A percentile compares a stretch with the other conserved stretches of the same genome.
These are phyloP conservation scores for Saccharum spontaneum DNA, from an alignment of 176 grass and related monocot species.

Conservation along the genomic window DNA sequence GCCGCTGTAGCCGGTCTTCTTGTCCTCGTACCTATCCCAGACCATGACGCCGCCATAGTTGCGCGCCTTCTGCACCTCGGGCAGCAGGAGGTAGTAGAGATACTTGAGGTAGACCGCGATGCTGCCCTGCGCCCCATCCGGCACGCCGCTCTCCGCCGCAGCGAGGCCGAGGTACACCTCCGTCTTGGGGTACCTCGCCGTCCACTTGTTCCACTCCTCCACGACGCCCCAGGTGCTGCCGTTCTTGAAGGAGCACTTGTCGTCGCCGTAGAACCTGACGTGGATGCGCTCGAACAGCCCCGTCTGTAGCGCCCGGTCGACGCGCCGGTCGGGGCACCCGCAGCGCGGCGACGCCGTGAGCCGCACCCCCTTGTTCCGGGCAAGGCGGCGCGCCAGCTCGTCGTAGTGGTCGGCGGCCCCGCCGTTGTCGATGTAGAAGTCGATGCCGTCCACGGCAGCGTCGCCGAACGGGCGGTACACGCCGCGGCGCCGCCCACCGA, in stretches of 20 bases:
- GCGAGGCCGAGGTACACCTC: background rate
- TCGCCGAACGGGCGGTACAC: conserved; percentile 16
- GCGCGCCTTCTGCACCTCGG: background rate
- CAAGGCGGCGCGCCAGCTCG: background rate
- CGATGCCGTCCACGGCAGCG: background rate
- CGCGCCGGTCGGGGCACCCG: conserved; percentile 39
- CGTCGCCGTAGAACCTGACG: conserved; percentile 69
- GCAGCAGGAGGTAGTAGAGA: conserved; percentile 1
- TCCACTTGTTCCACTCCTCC: conserved; percentile 29
- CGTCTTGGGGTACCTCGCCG: conserved; percentile 6
- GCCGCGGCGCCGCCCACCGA: background rate
- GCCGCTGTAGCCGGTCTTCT: background rate
- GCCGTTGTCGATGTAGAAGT: background rate
- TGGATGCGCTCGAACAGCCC: conserved; percentile 62
- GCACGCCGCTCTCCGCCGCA: background rate
- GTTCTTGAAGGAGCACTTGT: conserved; percentile 28
- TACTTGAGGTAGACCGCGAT: background rate
- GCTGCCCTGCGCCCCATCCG: background rate
- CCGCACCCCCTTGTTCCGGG: background rate
- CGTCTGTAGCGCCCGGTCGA: conserved; percentile 35
- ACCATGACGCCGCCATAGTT: conserved; percentile 4
- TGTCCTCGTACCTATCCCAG: background rate
- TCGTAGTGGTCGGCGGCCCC: conserved; percentile 4
- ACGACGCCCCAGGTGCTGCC: background rate
- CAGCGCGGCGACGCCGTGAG: conserved; percentile 57